Evolutionary conservation across 2,329 filamentous ascomycete species (phyloP).

Genomic region (Ploettnerulaceae sp.): DNA sequence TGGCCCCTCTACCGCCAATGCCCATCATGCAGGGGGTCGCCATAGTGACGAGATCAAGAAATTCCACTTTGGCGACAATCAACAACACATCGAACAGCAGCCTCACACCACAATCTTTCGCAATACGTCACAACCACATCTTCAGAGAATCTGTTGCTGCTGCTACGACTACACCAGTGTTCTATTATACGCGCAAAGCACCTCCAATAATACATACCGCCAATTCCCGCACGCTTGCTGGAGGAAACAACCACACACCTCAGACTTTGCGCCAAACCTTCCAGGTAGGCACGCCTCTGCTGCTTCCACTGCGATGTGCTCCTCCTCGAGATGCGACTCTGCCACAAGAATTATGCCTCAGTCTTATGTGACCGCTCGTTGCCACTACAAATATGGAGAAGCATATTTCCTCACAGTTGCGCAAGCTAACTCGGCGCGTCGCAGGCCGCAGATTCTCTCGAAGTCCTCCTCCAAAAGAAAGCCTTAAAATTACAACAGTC

Average conservation of each 20-base stretch:
- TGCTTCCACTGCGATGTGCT: not conserved
- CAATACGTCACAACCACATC: not conserved
- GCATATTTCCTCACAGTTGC: conserved; percentile 16
- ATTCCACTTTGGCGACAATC: conserved; percentile 19
- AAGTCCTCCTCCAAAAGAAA: conserved; percentile 16
- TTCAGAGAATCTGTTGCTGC: not conserved
- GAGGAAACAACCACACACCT: conserved; percentile 13
- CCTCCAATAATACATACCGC: not conserved
- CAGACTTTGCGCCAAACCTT: conserved; percentile 21
- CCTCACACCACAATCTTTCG: not conserved
- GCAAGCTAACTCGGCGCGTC: conserved; percentile 30
- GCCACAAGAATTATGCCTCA: not conserved
- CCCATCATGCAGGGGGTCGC: conserved; percentile 22
- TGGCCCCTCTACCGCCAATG: not conserved
- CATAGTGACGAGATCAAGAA: conserved; percentile 20
- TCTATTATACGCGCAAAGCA: conserved; percentile 11
- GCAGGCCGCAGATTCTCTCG: conserved; percentile 18
- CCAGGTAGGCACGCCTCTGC: conserved; percentile 17
- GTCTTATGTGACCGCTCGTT: not conserved
- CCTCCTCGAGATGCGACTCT: not conserved
- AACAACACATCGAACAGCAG: conserved; percentile 18
- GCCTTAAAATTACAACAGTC: conserved; percentile 7
- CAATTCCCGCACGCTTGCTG: conserved; percentile 6
- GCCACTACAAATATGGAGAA: conserved; percentile 18
- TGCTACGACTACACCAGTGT: not conserved